A percentile compares a stretch with the other conserved stretches of the same genome.
These are phyloP conservation scores for Xylaria bambusicola DNA, from an alignment of 495 filamentous ascomycete genomes.

Conservation along the genomic window DNA sequence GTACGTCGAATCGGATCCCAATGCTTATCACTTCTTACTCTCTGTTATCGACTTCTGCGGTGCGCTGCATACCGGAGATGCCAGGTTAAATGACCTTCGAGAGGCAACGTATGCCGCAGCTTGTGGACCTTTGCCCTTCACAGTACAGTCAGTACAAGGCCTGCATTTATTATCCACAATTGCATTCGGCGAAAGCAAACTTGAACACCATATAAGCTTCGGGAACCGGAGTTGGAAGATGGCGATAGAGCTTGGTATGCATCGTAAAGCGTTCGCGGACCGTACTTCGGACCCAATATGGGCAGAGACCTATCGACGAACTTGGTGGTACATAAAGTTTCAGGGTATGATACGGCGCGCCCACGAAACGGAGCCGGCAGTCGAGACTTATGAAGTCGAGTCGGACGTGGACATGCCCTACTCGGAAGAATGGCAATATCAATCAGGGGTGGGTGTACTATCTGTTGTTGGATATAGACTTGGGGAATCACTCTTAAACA, in stretches of 20 bases:
- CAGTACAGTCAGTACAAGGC: conserved; percentile 65
- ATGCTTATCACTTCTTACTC: conserved; percentile 42
- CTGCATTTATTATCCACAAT: conserved; percentile 66
- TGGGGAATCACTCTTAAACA: too few relatives aligned
- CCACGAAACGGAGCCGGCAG: not conserved
- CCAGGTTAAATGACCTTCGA: conserved; percentile 43
- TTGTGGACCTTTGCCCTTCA: conserved; percentile 43
- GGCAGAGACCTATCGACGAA: conserved; percentile 69
- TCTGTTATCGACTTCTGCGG: conserved; percentile 62
- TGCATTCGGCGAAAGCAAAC: conserved; percentile 64
- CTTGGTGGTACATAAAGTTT: conserved; percentile 76
- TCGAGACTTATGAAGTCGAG: conserved; percentile 33
- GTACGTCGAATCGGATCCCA: conserved; percentile 29
- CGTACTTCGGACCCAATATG: conserved; percentile 55
- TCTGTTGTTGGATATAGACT: not conserved
- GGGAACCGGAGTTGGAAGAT: conserved; percentile 60
- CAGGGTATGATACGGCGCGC: conserved; percentile 47
- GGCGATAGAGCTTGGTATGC: conserved; percentile 67
- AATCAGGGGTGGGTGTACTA: conserved; percentile 48
- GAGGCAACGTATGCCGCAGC: conserved; percentile 46
- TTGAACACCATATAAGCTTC: conserved; percentile 54
- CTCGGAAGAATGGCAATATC: conserved; percentile 59
- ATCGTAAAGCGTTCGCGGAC: conserved; percentile 53
- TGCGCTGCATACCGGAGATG: conserved; percentile 46
- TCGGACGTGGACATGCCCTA: conserved; percentile 62